A percentile compares a stretch with the other conserved stretches of the same genome.
Conservation (phyloP, 2,329 filamentous ascomycete genomes). For the Scleromitrula shiraiana region DNA sequence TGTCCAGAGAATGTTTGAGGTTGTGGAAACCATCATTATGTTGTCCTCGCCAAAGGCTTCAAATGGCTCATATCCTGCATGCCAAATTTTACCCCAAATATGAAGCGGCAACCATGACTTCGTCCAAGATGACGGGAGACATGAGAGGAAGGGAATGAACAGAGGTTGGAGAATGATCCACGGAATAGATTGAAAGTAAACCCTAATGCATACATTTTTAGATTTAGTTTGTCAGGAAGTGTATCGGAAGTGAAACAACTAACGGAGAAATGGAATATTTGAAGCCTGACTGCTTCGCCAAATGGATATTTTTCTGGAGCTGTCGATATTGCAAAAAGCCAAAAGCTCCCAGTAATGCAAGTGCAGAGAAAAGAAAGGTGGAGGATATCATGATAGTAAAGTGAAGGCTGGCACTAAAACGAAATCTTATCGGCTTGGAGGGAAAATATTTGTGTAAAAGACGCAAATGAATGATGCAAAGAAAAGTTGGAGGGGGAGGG, state of each 20-base stretch:
- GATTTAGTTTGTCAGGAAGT: too few species aligned
- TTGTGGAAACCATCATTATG: not conserved
- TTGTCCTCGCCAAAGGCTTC: not conserved
- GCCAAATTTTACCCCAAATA: not conserved
- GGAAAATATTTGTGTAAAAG: too few species aligned
- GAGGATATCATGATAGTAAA: too few species aligned
- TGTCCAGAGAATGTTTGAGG: slow-evolving; percentile 1
- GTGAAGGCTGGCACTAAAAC: too few species aligned
- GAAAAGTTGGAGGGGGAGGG: too few species aligned
- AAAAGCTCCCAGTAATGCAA: not conserved
- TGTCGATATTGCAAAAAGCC: not conserved
- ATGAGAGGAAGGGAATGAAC: not conserved
- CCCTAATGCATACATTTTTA: not conserved
- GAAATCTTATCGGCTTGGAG: too few species aligned
- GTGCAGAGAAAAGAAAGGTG: not conserved
- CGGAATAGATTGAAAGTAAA: slow-evolving; percentile 4
- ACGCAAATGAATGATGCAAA: too few species aligned
- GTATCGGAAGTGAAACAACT: not conserved
- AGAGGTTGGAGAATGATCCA: slow-evolving; percentile 3
- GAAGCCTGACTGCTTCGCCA: not conserved
- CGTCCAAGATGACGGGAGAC: not conserved
- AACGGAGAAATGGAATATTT: slow-evolving; percentile 1
- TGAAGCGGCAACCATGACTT: not conserved
- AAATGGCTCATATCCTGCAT: slow-evolving; percentile 2
- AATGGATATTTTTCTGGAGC: not conserved